These are phyloP conservation scores for Stagonosporopsis cucurbitacearum DNA, from an alignment of 2,329 filamentous ascomycete genomes.

Conservation along the genomic window DNA sequence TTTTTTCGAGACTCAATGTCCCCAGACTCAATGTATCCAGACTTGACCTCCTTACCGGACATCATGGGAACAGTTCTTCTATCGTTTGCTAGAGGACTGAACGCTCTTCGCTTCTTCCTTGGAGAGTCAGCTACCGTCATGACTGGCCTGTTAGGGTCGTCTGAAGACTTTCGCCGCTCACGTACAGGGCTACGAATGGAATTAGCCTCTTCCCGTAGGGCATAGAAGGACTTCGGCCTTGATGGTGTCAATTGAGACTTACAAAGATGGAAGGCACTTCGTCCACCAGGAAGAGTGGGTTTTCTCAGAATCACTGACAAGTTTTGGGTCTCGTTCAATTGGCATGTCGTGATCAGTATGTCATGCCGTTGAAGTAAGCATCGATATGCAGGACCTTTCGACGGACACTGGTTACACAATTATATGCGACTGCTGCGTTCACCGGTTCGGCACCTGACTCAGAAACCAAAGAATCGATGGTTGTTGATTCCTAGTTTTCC, in stretches of 20 bases:
- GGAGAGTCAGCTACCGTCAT: constrained; percentile 42
- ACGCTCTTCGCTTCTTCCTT: constrained; percentile 44
- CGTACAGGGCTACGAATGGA: constrained; percentile 38
- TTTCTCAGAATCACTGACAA: constrained; percentile 35
- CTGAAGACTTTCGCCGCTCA: constrained; percentile 34
- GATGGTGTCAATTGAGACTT: constrained; percentile 13
- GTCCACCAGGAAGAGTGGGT: constrained; percentile 32
- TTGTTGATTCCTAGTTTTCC: background rate
- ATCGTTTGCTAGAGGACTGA: constrained; percentile 23
- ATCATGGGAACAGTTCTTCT: constrained; percentile 15
- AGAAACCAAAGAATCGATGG: background rate
- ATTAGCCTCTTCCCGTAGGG: constrained; percentile 1
- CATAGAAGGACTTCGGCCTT: background rate
- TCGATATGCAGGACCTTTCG: constrained; percentile 5
- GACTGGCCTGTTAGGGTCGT: constrained; percentile 30
- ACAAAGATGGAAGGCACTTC: constrained; percentile 42
- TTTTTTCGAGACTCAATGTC: constrained; percentile 3
- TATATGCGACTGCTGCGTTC: constrained; percentile 3
- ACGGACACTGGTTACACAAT: constrained; percentile 10
- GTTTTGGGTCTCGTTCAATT: constrained; percentile 35
- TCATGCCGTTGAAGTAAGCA: constrained; percentile 26
- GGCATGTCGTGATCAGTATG: constrained; percentile 41
- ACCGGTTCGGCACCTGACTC: constrained; percentile 3
- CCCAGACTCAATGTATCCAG: constrained; percentile 3
- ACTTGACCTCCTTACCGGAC: constrained; percentile 17